Evolutionary conservation across 2,329 filamentous ascomycete species (phyloP), one percentile per base, ranked within the genome.

Genomic region (Botryotinia globosa): DNA sequence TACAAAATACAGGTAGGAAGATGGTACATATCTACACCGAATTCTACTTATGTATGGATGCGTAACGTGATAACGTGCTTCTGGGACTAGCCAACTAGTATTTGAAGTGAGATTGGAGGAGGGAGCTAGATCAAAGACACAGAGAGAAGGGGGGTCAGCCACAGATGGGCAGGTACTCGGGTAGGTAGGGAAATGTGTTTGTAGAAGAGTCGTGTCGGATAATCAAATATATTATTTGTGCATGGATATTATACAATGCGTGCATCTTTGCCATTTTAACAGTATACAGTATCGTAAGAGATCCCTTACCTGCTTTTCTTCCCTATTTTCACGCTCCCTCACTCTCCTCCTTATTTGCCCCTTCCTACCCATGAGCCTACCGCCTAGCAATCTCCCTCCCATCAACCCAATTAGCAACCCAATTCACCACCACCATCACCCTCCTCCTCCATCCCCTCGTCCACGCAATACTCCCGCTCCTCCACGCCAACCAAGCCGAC

Each of bases 391-490:
- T 72, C 44, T 74, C 71, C 37, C 74, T 72, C 34, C 75, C 76
- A 54, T 74, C 73, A 29, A 75, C 71, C 70, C 73, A 74, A 69
- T 76, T 73, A 61, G 75, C 63, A 39, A 73, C 37, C 76, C 76
- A 77, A 39, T 71, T 73, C 18, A 77, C 59, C 44, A 77, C 71
- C 54, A 77, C 75, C 69, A 76, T 66, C n/a, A 72, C 72, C 48
- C 70, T 74, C 42, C 75, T 71, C 37, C 75, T 75, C 76, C 76
- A 77, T 3, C 74, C 75, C 37, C 75, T 73, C 69, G 74, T 74
- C 76, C 76, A 77, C 54, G 72, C 51, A 51, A 77, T 71, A 69
- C 73, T 77, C 32, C 74, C 74, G 68, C 76, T 76, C 56, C 76
- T 73, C 76, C 76, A 77, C 12, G 75, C 75, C 54, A 77, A 61